These are phyloP conservation scores for Spizellomyces sp. DNA, from an alignment of 192 early-diverging fungal species.

Conservation along the genomic window DNA sequence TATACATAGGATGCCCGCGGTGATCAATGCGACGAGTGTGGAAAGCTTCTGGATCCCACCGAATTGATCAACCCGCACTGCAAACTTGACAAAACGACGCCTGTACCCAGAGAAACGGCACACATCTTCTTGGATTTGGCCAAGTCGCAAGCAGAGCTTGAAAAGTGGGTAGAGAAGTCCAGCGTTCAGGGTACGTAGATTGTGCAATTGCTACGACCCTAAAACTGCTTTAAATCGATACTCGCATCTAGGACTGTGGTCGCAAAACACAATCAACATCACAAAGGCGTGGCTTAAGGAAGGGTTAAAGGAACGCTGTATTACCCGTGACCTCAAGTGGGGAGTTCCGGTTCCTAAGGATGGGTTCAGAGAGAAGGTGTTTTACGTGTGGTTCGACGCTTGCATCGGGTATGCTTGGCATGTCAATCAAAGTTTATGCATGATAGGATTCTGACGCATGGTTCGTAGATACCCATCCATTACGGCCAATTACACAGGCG, in stretches of 20 bases:
- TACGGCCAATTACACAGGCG: constrained; percentile 90
- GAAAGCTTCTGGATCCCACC: constrained; percentile 84
- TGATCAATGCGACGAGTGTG: constrained; percentile 98
- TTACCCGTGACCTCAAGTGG: constrained; percentile 99
- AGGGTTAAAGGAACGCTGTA: constrained; percentile 90
- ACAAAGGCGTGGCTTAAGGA: constrained; percentile 93
- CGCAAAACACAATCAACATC: constrained; percentile 82
- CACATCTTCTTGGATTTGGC: constrained; percentile 91
- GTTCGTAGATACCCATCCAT: constrained; percentile 81
- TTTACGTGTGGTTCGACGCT: constrained; percentile 99
- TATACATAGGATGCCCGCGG: constrained; percentile 75
- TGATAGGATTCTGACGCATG: neutral
- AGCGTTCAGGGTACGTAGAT: constrained; percentile 58
- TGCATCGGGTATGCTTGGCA: constrained; percentile 68
- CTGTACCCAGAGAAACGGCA: constrained; percentile 78
- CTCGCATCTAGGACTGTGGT: constrained; percentile 61
- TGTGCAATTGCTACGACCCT: neutral
- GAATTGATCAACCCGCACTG: constrained; percentile 94
- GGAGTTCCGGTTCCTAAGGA: constrained; percentile 88
- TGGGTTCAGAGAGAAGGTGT: constrained; percentile 89
- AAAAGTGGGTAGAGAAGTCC: constrained; percentile 73
- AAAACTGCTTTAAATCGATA: constrained; percentile 28
- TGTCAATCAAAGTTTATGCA: constrained; percentile 9
- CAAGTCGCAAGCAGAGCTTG: constrained; percentile 72
- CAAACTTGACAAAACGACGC: constrained; percentile 84